Percentiles rank a stretch among this genome's conserved stretches.
Evolutionary conservation across 202 grass and related monocot species (phyloP).

Genomic region (Eragrostis tef): DNA sequence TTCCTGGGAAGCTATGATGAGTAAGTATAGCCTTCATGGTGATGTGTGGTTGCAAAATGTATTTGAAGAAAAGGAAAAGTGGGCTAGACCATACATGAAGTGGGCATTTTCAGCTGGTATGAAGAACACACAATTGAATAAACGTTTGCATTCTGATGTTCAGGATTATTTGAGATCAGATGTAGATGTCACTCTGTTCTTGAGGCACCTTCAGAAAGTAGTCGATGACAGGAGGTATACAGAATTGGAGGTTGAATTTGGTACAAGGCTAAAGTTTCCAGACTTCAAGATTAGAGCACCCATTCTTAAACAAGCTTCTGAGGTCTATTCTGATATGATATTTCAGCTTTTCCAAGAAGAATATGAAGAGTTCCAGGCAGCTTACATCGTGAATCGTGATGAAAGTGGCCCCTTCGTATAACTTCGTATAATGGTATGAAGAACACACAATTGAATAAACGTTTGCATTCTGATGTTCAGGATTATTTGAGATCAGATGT

Average conservation of each 20-base stretch:
- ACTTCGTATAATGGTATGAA: conserved; percentile 66
- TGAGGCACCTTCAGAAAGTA: conserved; percentile 52
- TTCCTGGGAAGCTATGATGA: conserved; percentile 61
- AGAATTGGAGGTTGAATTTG: conserved; percentile 61
- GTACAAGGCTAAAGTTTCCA: conserved; percentile 53
- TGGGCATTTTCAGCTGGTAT: conserved; percentile 66
- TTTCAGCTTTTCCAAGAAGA: conserved; percentile 67
- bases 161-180: conserved; percentile 55
- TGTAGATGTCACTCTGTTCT: conserved; percentile 51
- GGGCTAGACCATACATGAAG: conserved; percentile 62
- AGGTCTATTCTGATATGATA: conserved; percentile 61
- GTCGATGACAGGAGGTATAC: conserved; percentile 52
- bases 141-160: conserved; percentile 48
- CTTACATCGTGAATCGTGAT: conserved; percentile 62
- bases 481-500: conserved; percentile 56
- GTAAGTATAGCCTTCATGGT: conserved; percentile 57
- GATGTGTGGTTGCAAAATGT: conserved; percentile 63
- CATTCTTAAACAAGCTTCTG: conserved; percentile 62
- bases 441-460: conserved; percentile 57
- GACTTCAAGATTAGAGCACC: conserved; percentile 66
- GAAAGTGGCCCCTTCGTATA: conserved; percentile 45
- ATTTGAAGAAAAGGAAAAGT: conserved; percentile 74
- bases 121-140: conserved; percentile 59
- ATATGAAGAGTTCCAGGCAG: conserved; percentile 72
- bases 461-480: conserved; percentile 45